These are phyloP conservation scores for Capillidium heterosporum DNA, from an alignment of 371 early-diverging fungal species.

Conservation along the genomic window DNA sequence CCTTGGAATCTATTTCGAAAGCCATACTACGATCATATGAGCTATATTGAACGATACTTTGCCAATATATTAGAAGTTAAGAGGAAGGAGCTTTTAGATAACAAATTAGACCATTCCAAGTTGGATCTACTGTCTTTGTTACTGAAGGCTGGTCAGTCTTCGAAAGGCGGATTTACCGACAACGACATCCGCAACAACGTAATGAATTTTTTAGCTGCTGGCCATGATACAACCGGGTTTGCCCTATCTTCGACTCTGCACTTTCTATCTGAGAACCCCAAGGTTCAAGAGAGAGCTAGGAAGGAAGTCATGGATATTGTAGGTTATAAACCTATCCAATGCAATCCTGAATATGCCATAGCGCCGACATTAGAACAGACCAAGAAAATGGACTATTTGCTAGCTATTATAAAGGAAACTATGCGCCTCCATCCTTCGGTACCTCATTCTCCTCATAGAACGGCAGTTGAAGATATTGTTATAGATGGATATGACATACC, in stretches of 20 bases:
- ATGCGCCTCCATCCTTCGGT: neutral
- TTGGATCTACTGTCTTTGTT: no score
- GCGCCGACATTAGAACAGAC: neutral
- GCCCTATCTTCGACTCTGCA: conserved; percentile 13
- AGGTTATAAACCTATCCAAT: conserved; percentile 3
- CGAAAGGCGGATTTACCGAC: neutral
- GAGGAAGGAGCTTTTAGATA: neutral
- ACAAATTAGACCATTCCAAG: neutral
- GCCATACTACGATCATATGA: neutral
- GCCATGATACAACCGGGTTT: conserved; percentile 17
- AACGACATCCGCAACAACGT: neutral
- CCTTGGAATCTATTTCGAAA: neutral
- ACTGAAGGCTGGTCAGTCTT: neutral
- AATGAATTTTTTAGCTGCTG: conserved; percentile 5
- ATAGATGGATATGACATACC: neutral
- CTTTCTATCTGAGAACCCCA: conserved; percentile 11
- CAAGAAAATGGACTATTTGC: neutral
- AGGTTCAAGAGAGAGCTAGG: conserved; percentile 9
- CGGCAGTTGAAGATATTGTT: neutral
- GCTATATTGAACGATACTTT: neutral
- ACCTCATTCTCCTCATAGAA: neutral
- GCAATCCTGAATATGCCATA: neutral
- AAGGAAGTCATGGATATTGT: conserved; percentile 12
- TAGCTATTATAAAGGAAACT: neutral
- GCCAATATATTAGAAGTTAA: neutral